phyloP scores from a whole-genome alignment of 345 rosid genomes.

The Camelina laxa region DNA sequence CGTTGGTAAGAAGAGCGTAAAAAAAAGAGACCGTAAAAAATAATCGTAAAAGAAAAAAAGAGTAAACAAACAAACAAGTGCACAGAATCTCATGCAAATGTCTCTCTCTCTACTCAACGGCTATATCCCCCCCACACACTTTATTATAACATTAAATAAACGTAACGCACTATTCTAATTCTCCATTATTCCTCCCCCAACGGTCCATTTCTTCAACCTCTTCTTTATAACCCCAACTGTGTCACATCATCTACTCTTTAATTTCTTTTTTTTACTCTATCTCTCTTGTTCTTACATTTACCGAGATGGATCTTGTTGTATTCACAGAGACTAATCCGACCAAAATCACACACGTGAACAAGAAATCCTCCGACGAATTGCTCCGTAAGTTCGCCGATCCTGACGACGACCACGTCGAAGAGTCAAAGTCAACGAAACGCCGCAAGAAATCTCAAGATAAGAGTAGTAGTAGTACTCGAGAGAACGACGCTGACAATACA shows the following conservation, averaged over 20 bases:
- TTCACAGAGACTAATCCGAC: slow-evolving; percentile 9
- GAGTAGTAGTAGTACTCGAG: slow-evolving; percentile 33
- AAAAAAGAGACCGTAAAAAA: slow-evolving; percentile 3
- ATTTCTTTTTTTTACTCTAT: background rate
- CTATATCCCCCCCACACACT: slow-evolving; percentile 31
- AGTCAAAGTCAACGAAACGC: slow-evolving; percentile 39
- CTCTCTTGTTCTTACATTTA: background rate
- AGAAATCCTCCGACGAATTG: slow-evolving; percentile 81
- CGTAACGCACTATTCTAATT: slow-evolving; percentile 4
- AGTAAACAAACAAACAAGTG: background rate
- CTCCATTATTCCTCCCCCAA: slow-evolving; percentile 48
- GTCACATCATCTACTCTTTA: background rate
- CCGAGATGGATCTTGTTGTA: slow-evolving; percentile 39
- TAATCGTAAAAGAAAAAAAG: background rate
- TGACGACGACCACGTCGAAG: slow-evolving; percentile 38
- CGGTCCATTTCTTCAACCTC: slow-evolving; percentile 55
- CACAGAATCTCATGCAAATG: slow-evolving; percentile 39
- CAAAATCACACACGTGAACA: slow-evolving; percentile 65
- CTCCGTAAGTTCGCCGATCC: slow-evolving; percentile 81
- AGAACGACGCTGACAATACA: slow-evolving; percentile 5
- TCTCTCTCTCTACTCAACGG: slow-evolving; percentile 33
- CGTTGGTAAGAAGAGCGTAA: slow-evolving; percentile 18
- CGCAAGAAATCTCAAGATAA: slow-evolving; percentile 39
- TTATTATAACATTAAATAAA: background rate
- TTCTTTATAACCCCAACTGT: slow-evolving; percentile 22